phyloP scores from a whole-genome alignment of 352 stramenopile species.

The Pelagophyceae sp. region DNA sequence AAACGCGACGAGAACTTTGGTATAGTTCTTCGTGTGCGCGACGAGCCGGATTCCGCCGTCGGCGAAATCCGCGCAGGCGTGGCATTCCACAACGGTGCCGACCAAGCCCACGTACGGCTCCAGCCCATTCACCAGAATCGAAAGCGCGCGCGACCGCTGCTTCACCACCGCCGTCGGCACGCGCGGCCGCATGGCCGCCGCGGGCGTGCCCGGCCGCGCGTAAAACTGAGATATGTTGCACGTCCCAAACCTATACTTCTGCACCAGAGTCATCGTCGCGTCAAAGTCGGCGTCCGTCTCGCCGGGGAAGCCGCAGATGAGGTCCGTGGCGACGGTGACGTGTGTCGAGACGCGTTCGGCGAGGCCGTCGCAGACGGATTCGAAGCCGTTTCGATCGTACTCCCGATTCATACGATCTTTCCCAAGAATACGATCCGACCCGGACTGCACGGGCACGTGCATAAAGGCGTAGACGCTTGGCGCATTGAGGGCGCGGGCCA shows the following conservation, averaged over 20 bases:
- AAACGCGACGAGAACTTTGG: conserved; percentile 66
- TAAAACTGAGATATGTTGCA: conserved; percentile 85
- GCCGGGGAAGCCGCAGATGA: conserved; percentile 78
- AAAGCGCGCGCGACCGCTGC: conserved; percentile 65
- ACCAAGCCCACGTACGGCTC: conserved; percentile 62
- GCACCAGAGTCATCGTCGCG: conserved; percentile 68
- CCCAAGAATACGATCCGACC: conserved; percentile 65
- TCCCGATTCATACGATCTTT: conserved; percentile 66
- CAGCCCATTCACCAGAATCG: conserved; percentile 67
- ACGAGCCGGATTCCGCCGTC: conserved; percentile 65
- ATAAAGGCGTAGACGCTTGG: conserved; percentile 72
- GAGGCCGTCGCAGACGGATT: conserved; percentile 59
- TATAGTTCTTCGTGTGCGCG: conserved; percentile 78
- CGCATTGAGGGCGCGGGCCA: conserved; percentile 68
- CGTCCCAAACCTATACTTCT: conserved; percentile 73
- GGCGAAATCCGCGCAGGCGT: conserved; percentile 52
- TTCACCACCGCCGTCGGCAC: conserved; percentile 74
- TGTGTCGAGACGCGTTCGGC: conserved; percentile 53
- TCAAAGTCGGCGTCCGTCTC: conserved; percentile 76
- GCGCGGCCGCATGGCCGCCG: conserved; percentile 68
- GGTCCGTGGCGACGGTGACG: conserved; percentile 77
- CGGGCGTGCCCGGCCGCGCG: conserved; percentile 71
- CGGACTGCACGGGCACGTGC: conserved; percentile 78
- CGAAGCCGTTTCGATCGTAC: conserved; percentile 71
- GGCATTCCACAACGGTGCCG: conserved; percentile 45